These are phyloP conservation scores for Solanum medicagineum DNA, from an alignment of 257 asterid species.

Conservation along the genomic window DNA sequence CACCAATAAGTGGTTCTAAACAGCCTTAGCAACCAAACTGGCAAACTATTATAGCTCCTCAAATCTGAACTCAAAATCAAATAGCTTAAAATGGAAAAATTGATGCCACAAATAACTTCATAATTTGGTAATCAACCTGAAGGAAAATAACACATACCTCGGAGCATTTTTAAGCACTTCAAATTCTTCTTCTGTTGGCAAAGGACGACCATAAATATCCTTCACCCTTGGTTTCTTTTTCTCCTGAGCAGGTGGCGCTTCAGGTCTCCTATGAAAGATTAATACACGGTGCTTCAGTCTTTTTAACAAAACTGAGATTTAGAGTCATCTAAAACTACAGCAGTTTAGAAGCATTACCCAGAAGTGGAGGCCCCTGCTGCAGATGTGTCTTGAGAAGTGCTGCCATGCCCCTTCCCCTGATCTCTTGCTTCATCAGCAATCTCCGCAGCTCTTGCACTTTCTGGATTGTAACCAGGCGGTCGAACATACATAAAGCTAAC, in stretches of 20 bases:
- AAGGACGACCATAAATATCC: conserved; percentile 81
- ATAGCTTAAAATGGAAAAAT: conserved; percentile 2
- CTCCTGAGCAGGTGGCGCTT: conserved; percentile 34
- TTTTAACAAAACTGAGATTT: not conserved
- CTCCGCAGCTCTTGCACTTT: conserved; percentile 98
- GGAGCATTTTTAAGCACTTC: conserved; percentile 98
- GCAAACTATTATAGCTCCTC: not conserved
- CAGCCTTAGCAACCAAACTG: not conserved
- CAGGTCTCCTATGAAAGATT: conserved; percentile 35
- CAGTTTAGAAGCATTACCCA: conserved; percentile 24
- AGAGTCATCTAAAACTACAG: not conserved
- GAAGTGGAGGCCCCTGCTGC: conserved; percentile 38
- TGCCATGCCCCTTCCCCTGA: conserved; percentile 19
- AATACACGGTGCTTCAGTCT: not conserved
- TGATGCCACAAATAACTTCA: not conserved
- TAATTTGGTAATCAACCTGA: not conserved
- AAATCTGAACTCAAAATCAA: not conserved
- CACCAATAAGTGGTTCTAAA: not conserved
- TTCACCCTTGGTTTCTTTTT: conserved; percentile 72
- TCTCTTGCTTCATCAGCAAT: conserved; percentile 47
- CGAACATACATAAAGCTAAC: conserved; percentile 97
- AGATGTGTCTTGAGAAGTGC: conserved; percentile 21
- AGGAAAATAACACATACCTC: conserved; percentile 29
- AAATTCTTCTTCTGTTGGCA: conserved; percentile 95
- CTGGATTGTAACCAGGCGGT: conserved; percentile 96